Evolutionary conservation across 441 rosid genomes (phyloP), one percentile per base, ranked within the genome.

Genomic region (Aquilaria agallochum): DNA sequence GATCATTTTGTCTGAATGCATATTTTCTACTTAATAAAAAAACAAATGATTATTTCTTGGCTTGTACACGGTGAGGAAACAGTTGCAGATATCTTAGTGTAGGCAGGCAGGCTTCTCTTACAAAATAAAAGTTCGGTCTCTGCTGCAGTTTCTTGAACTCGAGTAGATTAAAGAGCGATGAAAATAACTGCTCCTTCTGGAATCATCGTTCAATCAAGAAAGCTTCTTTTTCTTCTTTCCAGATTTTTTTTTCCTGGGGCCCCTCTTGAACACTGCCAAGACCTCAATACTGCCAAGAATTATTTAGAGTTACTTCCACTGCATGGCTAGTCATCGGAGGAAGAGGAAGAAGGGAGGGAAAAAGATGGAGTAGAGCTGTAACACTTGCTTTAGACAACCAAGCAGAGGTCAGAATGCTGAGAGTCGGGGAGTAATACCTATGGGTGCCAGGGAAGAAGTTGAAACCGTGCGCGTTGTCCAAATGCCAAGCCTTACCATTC

Each of bases 381-480:
- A 40, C 7, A 40, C 45, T 40, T 40, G 45, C 9, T 40, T 10
- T 10, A 0, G 8, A 40, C 45, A 40, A 40, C 45, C 45, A 40
- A 40, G 45, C 45, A 40, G 7, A 40, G 45, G 7, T 40, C 9
- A 10, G 9, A 0, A 10, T 40, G 45, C 9, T 40, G 27, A 20
- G 27, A 20, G 27, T 20, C 27, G 33, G 51, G 60, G 46, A 46
- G 64, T 42, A 59, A 34, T 77, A 90, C 97, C 96, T 90, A 64
- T 89, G 87, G 44, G 98, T 90, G 67, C 97, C 95, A 6, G 97
- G 98, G 68, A 90, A 90, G 81, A 94, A 90, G 76, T 89, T 94
- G 68, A 88, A 90, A 67, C 95, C 97, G 77, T 94, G 95, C 15
- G 87, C 96, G 47, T 84, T 87, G 63, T 90, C 92, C 76, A 94